Percentiles rank a stretch among this genome's conserved stretches.
Evolutionary conservation across 2,329 filamentous ascomycete species (phyloP).

Genomic region (Aulographum hederae): DNA sequence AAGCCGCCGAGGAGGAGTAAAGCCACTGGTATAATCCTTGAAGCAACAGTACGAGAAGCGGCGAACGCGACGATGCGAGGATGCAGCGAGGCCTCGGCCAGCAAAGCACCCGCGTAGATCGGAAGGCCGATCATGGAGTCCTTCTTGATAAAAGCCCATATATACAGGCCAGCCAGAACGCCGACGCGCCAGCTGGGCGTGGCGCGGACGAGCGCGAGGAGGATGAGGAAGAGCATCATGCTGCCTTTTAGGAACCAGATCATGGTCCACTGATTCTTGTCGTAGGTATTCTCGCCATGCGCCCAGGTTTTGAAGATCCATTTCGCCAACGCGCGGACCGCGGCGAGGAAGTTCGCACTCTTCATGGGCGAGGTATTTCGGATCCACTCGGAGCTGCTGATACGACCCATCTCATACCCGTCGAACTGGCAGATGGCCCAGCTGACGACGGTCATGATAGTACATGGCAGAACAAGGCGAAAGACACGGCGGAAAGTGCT

Average conservation of each 20-base stretch:
- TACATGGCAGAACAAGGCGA: constrained; percentile 32
- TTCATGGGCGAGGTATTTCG: constrained; percentile 28
- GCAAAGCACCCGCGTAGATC: constrained; percentile 2
- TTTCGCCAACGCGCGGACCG: constrained; percentile 24
- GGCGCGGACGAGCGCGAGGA: constrained; percentile 29
- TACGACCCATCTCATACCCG: constrained; percentile 27
- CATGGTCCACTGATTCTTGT: constrained; percentile 37
- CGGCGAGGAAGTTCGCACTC: constrained; percentile 23
- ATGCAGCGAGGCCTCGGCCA: constrained; percentile 2
- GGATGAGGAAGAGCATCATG: constrained; percentile 30
- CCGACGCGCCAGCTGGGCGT: constrained; percentile 28
- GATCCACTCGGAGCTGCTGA: constrained; percentile 32
- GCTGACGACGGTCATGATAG: constrained; percentile 31
- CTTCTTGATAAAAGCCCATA: too few species aligned
- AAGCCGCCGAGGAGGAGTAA: constrained; percentile 26
- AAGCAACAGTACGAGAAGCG: constrained; percentile 20
- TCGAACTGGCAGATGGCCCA: constrained; percentile 31
- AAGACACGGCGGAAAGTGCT: constrained; percentile 35
- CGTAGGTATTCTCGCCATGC: constrained; percentile 30
- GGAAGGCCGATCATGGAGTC: constrained; percentile 1
- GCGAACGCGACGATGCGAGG: constrained; percentile 16
- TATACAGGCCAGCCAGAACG: constrained; percentile 26
- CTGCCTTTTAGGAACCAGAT: constrained; percentile 29
- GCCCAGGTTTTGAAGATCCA: constrained; percentile 32
- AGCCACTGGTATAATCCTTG: constrained; percentile 15